Base-by-base conservation (phyloP, 2,329 filamentous ascomycete species). In the Parafenestella ontariensis region DNA sequence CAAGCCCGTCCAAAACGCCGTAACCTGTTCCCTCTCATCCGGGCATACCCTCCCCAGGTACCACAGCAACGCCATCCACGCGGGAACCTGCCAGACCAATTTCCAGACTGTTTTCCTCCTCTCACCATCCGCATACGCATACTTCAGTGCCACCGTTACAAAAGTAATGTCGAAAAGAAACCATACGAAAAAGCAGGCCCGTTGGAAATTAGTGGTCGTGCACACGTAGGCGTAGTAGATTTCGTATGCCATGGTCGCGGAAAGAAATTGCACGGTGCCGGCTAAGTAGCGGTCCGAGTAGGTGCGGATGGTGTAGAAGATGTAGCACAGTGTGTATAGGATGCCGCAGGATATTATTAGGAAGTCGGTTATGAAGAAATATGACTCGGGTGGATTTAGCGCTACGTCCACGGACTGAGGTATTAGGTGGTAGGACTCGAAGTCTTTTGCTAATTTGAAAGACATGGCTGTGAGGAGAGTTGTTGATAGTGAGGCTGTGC, bases 331-430 rank as follows among this genome's bases (percentile, higher is more conserved):
- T 1, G 74, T 71, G 58, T 78, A 78, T 18, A 77, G 66, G 23
- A 77, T 60, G 44, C 74, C 75, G 39, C 76, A 78, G 6, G 71
- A 64, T 33, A 77, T 71, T 39, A 77, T 78, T 9, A 78, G 62
- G 46, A 75, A 75, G 64, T 78, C 75, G 52, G 76, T 76, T 11
- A 78, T 64, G 59, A 70, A 77, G 36, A 77, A 71, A 60, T 78
- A 78, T 52, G 70, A 73, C 56, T 77, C 68, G 11, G 74, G 76
- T 0, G 75, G 75, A 21, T 71, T 59, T 9, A 77, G 65, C 1
- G 69, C 71, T 0, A 76, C 66, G 59, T 84, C 81, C 18, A 78
- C 77, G 49, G 83, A 78, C 63, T 85, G 81, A 45, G 79, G 82
- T 2, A 85, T 78, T 1, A 83, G 76, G 17, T 84, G 76, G 64